Evolutionary conservation across 2,329 filamentous ascomycete species (phyloP).

Genomic region (Colletotrichum lindemuthianum): DNA sequence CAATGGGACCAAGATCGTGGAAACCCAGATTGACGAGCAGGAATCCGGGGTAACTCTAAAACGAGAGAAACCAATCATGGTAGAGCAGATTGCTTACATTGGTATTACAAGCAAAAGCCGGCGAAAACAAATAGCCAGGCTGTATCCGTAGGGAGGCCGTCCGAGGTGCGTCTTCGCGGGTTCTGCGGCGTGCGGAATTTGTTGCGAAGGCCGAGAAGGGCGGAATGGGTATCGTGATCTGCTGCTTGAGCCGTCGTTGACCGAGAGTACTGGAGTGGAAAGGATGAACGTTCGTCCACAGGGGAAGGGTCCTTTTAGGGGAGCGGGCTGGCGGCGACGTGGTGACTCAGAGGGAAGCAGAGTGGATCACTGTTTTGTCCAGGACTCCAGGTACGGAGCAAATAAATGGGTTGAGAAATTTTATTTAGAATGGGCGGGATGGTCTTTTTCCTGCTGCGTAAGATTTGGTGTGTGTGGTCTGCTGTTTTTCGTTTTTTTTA

Average conservation of each 20-base stretch:
- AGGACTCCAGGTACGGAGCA: too few relatives aligned
- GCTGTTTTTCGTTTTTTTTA: too few relatives aligned
- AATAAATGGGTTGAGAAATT: too few relatives aligned
- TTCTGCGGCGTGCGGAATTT: constrained; percentile 1
- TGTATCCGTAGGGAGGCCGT: too few relatives aligned
- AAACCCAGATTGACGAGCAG: constrained; percentile 7
- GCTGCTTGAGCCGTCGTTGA: constrained; percentile 36
- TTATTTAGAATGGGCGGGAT: too few relatives aligned
- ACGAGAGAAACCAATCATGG: neutral
- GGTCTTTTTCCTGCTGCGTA: too few relatives aligned
- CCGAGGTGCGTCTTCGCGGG: neutral
- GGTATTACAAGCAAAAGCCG: neutral
- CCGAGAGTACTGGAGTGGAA: constrained; percentile 19
- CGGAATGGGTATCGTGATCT: constrained; percentile 30
- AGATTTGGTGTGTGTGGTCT: neutral
- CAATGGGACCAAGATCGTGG: neutral
- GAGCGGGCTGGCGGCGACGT: neutral
- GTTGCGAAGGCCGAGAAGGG: constrained; percentile 20
- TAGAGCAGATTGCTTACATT: constrained; percentile 8
- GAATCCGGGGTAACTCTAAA: constrained; percentile 1
- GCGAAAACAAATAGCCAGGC: constrained; percentile 3
- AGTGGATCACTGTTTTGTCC: too few relatives aligned
- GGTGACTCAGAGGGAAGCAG: constrained; percentile 25
- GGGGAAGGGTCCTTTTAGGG: constrained; percentile 31
- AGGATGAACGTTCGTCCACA: constrained; percentile 37